phyloP scores from a whole-genome alignment of 805 yeast species.

The Blastobotrys chiropterorum region DNA sequence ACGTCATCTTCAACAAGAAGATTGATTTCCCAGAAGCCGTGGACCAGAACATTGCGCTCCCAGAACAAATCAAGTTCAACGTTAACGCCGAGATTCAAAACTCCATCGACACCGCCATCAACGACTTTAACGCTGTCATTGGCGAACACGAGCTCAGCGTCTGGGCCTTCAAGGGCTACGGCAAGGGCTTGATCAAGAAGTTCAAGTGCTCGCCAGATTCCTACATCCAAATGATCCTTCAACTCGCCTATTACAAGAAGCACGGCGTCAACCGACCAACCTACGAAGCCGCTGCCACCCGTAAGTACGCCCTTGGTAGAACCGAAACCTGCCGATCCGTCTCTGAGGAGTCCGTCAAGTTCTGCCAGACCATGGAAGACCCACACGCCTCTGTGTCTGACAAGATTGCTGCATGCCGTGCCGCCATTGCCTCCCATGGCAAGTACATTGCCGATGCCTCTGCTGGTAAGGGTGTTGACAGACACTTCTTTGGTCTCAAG shows the following conservation, averaged over 20 bases:
- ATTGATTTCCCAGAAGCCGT: slow-evolving; percentile 28
- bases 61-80: slow-evolving; percentile 44
- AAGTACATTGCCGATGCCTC: slow-evolving; percentile 69
- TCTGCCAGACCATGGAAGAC: slow-evolving; percentile 71
- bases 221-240: slow-evolving; percentile 82
- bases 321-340: slow-evolving; percentile 92
- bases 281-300: slow-evolving; percentile 92
- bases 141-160: slow-evolving; percentile 67
- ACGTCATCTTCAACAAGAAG: slow-evolving; percentile 47
- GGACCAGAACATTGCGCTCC: slow-evolving; percentile 18
- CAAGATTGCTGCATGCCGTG: slow-evolving; percentile 61
- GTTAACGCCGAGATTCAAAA: slow-evolving; percentile 45
- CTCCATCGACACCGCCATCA: slow-evolving; percentile 51
- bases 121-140: slow-evolving; percentile 51
- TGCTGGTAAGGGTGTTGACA: slow-evolving; percentile 83
- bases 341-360: slow-evolving; percentile 58
- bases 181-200: slow-evolving; percentile 77
- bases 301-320: slow-evolving; percentile 82
- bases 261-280: slow-evolving; percentile 81
- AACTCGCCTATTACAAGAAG: slow-evolving; percentile 81
- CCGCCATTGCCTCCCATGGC: slow-evolving; percentile 70
- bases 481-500: slow-evolving; percentile 87
- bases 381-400: slow-evolving; percentile 43
- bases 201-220: slow-evolving; percentile 92
- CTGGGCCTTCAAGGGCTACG: slow-evolving; percentile 77